phyloP scores from a whole-genome alignment of 2,329 filamentous ascomycete genomes.

The Cordyceps javanica region DNA sequence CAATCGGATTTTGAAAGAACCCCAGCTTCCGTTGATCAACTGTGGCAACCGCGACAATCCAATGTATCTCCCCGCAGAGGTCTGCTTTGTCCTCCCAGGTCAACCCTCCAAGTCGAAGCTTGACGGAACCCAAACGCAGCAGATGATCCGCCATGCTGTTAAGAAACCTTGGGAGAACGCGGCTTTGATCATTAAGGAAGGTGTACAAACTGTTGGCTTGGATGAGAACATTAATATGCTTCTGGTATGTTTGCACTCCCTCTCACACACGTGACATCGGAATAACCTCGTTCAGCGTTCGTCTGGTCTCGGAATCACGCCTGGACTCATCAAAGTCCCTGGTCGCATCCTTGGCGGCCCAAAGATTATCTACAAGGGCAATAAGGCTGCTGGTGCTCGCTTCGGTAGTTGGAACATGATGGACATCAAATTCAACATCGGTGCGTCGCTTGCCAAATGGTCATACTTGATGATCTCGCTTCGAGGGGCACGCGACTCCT shows the following conservation, averaged over 20 bases:
- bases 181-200: constrained; percentile 44
- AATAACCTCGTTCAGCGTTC: constrained; percentile 23
- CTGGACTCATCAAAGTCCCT: constrained; percentile 53
- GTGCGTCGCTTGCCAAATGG: constrained; percentile 35
- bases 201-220: constrained; percentile 44
- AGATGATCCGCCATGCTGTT: constrained; percentile 58
- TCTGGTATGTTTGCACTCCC: constrained; percentile 28
- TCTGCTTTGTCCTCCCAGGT: constrained; percentile 49
- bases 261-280: constrained; percentile 9
- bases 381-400: constrained; percentile 14
- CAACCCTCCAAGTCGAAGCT: constrained; percentile 48
- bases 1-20: constrained; percentile 28
- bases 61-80: constrained; percentile 52
- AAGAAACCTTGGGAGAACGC: constrained; percentile 50
- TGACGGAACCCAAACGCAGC: constrained; percentile 42
- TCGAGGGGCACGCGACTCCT: neutral
- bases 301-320: constrained; percentile 47
- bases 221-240: constrained; percentile 27
- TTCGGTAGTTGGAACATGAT: constrained; percentile 55
- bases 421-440: constrained; percentile 41
- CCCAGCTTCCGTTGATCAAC: constrained; percentile 48
- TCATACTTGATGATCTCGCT: constrained; percentile 25
- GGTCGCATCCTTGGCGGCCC: constrained; percentile 54
- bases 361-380: constrained; percentile 42
- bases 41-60: constrained; percentile 48